phyloP scores from a whole-genome alignment of 768 basidiomycete species.

The Amanita rimosa region DNA sequence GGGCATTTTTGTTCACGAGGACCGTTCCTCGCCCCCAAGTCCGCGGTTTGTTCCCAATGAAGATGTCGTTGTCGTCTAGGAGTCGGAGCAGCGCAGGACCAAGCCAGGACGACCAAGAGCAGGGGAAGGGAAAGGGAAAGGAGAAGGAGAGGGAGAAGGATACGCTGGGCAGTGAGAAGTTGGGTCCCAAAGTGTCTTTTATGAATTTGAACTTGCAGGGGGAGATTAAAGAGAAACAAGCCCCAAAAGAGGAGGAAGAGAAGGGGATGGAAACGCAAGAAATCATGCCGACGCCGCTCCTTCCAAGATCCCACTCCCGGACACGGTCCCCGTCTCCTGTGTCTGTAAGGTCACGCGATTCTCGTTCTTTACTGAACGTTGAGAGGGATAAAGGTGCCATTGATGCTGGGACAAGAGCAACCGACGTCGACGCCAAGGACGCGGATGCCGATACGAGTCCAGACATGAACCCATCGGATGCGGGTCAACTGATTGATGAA shows the following conservation, averaged over 20 bases:
- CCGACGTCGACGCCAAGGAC: not conserved
- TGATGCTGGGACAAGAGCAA: not conserved
- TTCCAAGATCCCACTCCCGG: not conserved
- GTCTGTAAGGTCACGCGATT: not conserved
- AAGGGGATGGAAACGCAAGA: not conserved
- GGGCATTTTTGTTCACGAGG: slow-evolving; percentile 5
- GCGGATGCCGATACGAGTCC: too few relatives aligned
- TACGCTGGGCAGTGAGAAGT: not conserved
- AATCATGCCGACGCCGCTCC: not conserved
- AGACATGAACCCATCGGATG: not conserved
- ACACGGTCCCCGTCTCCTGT: not conserved
- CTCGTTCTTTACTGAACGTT: not conserved
- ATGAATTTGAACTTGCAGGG: not conserved
- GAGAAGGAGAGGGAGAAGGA: not conserved
- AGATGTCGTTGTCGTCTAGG: slow-evolving; percentile 1
- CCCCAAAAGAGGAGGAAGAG: not conserved
- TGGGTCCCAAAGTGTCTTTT: not conserved
- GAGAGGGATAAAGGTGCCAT: not conserved
- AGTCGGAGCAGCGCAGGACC: not conserved
- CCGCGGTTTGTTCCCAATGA: not conserved
- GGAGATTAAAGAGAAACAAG: not conserved
- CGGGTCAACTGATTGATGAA: slow-evolving; percentile 1
- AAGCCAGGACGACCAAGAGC: not conserved
- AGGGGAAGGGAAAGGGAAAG: slow-evolving; percentile 2
- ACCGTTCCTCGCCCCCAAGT: slow-evolving; percentile 5